Conservation (phyloP, 495 filamentous ascomycete genomes). For the Neurospora pannonica region DNA sequence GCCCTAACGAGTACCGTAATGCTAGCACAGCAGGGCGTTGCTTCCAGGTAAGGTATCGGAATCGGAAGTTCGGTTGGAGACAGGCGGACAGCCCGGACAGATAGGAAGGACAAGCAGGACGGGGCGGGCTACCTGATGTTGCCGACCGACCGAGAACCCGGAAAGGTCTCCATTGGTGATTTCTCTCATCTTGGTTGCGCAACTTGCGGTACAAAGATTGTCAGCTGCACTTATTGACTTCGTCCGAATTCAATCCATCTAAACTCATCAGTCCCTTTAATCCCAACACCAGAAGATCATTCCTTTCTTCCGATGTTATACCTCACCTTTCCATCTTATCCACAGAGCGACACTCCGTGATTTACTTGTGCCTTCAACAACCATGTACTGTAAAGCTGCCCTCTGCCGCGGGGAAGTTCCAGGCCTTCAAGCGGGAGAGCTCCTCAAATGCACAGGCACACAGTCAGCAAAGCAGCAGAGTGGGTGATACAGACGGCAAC, state of each 20-base stretch:
- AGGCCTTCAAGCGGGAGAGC: not conserved
- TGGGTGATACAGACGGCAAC: not conserved
- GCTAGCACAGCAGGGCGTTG: not conserved
- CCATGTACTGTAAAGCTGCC: not conserved
- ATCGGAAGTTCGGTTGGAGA: not conserved
- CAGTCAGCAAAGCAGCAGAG: not conserved
- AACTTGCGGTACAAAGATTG: not conserved
- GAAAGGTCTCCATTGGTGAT: not conserved
- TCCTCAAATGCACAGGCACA: not conserved
- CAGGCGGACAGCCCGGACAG: not conserved
- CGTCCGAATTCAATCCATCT: not conserved
- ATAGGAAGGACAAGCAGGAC: not conserved
- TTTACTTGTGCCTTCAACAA: not conserved
- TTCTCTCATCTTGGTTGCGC: not conserved
- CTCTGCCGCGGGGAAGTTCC: not conserved
- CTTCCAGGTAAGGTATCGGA: not conserved
- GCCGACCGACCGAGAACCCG: not conserved
- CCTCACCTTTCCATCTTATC: not conserved
- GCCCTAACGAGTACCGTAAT: too few relatives aligned
- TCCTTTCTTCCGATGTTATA: not conserved
- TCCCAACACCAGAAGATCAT: not conserved
- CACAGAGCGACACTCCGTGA: not conserved
- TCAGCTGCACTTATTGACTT: too few relatives aligned
- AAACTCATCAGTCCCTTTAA: not conserved
- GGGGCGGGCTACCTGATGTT: not conserved